These are phyloP conservation scores for Cardamine chenopodiifolia DNA, from an alignment of 345 rosid species.

Conservation along the genomic window DNA sequence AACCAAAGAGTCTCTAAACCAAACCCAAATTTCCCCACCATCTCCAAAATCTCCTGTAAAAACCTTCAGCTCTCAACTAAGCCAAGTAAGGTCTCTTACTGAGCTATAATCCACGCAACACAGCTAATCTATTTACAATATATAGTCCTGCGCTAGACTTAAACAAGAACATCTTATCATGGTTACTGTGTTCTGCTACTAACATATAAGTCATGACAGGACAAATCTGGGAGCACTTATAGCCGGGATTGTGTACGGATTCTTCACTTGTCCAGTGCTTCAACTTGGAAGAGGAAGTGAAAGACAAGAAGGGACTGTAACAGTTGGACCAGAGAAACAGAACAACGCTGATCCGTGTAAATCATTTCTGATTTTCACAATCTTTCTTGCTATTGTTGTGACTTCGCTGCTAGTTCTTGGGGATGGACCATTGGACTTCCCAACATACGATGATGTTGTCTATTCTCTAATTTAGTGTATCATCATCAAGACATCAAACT, in stretches of 20 bases:
- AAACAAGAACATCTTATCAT: neutral
- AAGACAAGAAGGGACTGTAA: constrained; percentile 59
- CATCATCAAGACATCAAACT: constrained; percentile 12
- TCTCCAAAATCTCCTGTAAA: too few relatives aligned
- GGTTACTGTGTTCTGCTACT: neutral
- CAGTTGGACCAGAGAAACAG: constrained; percentile 43
- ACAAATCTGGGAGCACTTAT: constrained; percentile 74
- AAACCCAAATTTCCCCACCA: too few relatives aligned
- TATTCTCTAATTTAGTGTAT: constrained; percentile 49
- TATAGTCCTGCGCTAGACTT: neutral
- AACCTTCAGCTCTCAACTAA: too few relatives aligned
- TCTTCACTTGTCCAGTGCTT: constrained; percentile 60
- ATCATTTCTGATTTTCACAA: constrained; percentile 56
- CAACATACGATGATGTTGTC: constrained; percentile 47
- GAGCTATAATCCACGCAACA: neutral
- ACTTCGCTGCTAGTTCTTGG: constrained; percentile 52
- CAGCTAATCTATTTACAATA: neutral
- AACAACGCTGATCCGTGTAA: constrained; percentile 58
- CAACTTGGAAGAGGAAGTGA: constrained; percentile 62
- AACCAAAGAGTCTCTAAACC: too few relatives aligned
- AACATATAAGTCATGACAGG: constrained; percentile 48
- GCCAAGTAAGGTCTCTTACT: neutral
- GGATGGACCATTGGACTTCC: constrained; percentile 58
- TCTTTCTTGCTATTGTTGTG: constrained; percentile 47
- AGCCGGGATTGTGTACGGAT: constrained; percentile 65